A percentile compares a stretch with the other conserved stretches of the same genome.
phyloP scores from a whole-genome alignment of 176 grass and related monocot genomes.

The Elaeis guineensis region DNA sequence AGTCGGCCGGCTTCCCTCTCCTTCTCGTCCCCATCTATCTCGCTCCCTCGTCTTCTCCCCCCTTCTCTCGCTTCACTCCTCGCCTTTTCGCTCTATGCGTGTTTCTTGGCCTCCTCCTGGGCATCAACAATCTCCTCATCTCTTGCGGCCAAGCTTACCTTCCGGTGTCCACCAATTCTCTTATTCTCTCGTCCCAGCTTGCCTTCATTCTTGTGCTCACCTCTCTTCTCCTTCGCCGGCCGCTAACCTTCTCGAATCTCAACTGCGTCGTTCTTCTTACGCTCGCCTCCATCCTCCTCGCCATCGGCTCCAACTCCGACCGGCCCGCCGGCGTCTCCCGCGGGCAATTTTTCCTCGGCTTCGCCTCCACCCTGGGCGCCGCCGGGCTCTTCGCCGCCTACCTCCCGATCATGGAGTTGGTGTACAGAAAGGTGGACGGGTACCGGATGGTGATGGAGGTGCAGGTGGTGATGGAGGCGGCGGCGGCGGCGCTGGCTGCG shows the following conservation, averaged over 20 bases:
- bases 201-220: slow-evolving; percentile 78
- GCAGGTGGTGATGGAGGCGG: slow-evolving; percentile 88
- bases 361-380: slow-evolving; percentile 68
- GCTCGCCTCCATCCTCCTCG: slow-evolving; percentile 63
- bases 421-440: slow-evolving; percentile 48
- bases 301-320: slow-evolving; percentile 50
- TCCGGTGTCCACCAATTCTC: slow-evolving; percentile 83
- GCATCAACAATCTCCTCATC: slow-evolving; percentile 86
- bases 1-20: slow-evolving; percentile 78
- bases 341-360: slow-evolving; percentile 42
- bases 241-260: slow-evolving; percentile 74
- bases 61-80: slow-evolving; percentile 43
- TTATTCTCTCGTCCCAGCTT: slow-evolving; percentile 91
- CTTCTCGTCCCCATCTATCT: slow-evolving; percentile 56
- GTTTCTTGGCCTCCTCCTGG: slow-evolving; percentile 72
- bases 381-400: slow-evolving; percentile 76
- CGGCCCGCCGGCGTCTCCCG: slow-evolving; percentile 36
- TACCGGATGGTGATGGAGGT: slow-evolving; percentile 81
- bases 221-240: slow-evolving; percentile 63
- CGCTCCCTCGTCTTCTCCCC: slow-evolving; percentile 18
- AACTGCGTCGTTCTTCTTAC: slow-evolving; percentile 87
- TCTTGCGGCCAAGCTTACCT: slow-evolving; percentile 70
- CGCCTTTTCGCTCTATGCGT: slow-evolving; percentile 40
- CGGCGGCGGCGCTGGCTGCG: slow-evolving; percentile 58
- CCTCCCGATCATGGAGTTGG: slow-evolving; percentile 75